A percentile compares a stretch with the other conserved stretches of the same genome.
These are phyloP conservation scores for Prototheca stagnorum DNA, from an alignment of 163 green algal genomes.

Conservation along the genomic window DNA sequence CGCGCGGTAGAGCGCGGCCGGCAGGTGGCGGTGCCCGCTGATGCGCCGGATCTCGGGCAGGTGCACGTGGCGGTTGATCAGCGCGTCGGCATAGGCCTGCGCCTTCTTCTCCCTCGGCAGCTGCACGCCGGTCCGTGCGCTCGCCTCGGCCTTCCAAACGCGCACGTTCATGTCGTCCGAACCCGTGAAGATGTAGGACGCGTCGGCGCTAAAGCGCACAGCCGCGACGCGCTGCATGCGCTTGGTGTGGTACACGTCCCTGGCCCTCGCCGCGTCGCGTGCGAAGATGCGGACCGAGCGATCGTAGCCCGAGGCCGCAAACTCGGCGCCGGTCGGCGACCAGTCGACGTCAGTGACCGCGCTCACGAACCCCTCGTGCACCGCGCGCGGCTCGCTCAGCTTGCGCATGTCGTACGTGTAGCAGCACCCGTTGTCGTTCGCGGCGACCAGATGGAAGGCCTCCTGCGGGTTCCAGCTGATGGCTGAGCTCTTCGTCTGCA, in stretches of 20 bases:
- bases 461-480: slow-evolving; percentile 94
- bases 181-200: slow-evolving; percentile 82
- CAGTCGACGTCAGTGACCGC: slow-evolving; percentile 97
- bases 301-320: slow-evolving; percentile 85
- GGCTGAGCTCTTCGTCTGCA: slow-evolving; percentile 82
- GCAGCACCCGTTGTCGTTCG: slow-evolving; percentile 87
- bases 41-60: slow-evolving; percentile 87
- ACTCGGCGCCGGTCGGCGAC: slow-evolving; percentile 86
- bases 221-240: slow-evolving; percentile 92
- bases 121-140: slow-evolving; percentile 60
- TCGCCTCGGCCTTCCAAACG: slow-evolving; percentile 85
- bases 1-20: slow-evolving; percentile 56
- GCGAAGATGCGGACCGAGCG: slow-evolving; percentile 69
- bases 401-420: slow-evolving; percentile 97
- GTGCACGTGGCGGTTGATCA: slow-evolving; percentile 87
- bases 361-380: slow-evolving; percentile 91
- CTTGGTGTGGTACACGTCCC: slow-evolving; percentile 88
- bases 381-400: slow-evolving; percentile 54
- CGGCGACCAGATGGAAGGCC: slow-evolving; percentile 62
- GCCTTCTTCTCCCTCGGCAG: slow-evolving; percentile 75
- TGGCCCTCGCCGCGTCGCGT: slow-evolving; percentile 53
- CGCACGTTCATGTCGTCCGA: slow-evolving; percentile 98
- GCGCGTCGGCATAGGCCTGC: slow-evolving; percentile 65
- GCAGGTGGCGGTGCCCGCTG: slow-evolving; percentile 61
- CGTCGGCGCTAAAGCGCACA: slow-evolving; percentile 75